Conservation (phyloP, 371 early-diverging fungal species). For the Apophysomyces sp. region DNA sequence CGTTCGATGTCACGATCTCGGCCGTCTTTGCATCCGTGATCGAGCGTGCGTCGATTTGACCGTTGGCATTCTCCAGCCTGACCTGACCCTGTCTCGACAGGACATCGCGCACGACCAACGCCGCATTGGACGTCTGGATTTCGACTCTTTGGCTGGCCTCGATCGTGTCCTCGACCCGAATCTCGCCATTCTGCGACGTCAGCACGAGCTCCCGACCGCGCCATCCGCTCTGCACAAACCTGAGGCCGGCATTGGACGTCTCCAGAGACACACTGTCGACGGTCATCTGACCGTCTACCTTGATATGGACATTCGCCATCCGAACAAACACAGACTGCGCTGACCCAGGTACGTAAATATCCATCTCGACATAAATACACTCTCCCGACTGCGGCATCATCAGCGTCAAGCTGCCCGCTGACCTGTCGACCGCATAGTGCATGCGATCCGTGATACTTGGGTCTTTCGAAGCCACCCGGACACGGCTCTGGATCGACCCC, state of each 20-base stretch:
- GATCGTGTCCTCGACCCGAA: not conserved
- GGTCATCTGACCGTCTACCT: slow-evolving; percentile 1
- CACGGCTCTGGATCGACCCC: slow-evolving; percentile 9
- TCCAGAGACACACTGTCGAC: slow-evolving; percentile 4
- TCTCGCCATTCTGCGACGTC: slow-evolving; percentile 12
- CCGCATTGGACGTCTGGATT: slow-evolving; percentile 14
- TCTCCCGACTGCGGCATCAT: not conserved
- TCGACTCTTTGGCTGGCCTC: slow-evolving; percentile 6
- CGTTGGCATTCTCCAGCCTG: slow-evolving; percentile 4
- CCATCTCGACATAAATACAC: slow-evolving; percentile 3
- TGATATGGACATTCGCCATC: slow-evolving; percentile 8
- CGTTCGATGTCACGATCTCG: slow-evolving; percentile 15
- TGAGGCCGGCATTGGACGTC: slow-evolving; percentile 2
- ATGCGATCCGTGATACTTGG: not conserved
- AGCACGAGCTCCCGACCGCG: slow-evolving; percentile 5
- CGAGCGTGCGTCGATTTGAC: not conserved
- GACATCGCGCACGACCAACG: not conserved
- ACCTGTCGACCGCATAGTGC: slow-evolving; percentile 4
- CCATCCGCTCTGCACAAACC: not conserved
- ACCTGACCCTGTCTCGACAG: slow-evolving; percentile 3
- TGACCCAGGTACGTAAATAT: slow-evolving; percentile 18
- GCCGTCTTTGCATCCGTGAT: slow-evolving; percentile 10
- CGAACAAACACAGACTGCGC: slow-evolving; percentile 6
- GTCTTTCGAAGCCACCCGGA: slow-evolving; percentile 5
- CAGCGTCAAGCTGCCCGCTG: not conserved